Evolutionary conservation across 331 rosid genomes (phyloP).

Genomic region (Prunus yedoensis): DNA sequence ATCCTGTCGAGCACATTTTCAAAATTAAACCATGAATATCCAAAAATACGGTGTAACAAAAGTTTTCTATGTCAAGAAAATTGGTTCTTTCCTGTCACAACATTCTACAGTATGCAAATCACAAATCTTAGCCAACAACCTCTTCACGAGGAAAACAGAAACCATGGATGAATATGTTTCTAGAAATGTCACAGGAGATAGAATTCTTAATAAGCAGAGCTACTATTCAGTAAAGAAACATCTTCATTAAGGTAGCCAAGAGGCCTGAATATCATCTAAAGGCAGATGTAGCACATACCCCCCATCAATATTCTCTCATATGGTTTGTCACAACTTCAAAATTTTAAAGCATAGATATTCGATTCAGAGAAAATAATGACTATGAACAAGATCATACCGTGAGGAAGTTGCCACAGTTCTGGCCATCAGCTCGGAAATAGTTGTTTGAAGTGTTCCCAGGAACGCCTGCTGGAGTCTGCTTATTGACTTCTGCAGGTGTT

Average conservation of each 20-base stretch:
- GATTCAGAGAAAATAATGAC: background rate
- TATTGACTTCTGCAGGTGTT: constrained; percentile 8
- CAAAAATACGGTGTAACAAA: background rate
- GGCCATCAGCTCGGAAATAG: constrained; percentile 29
- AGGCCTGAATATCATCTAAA: background rate
- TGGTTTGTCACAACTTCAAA: background rate
- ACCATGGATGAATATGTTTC: background rate
- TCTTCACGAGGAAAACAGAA: background rate
- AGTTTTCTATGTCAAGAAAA: background rate
- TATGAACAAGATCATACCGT: constrained; percentile 10
- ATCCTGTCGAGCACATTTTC: constrained; percentile 4
- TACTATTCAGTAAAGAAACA: background rate
- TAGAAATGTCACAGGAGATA: background rate
- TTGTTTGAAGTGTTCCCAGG: constrained; percentile 27
- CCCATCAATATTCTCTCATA: background rate
- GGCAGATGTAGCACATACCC: too few species aligned
- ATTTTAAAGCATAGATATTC: background rate
- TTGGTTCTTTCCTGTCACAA: background rate
- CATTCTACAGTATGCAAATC: background rate
- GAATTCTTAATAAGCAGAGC: background rate
- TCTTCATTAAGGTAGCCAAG: background rate
- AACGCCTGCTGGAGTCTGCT: constrained; percentile 23
- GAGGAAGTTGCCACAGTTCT: constrained; percentile 27
- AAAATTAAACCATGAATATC: background rate
- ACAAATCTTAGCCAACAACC: background rate